Evolutionary conservation across 2,329 filamentous ascomycete genomes (phyloP), one percentile per base, ranked within the genome.

Genomic region (Ilyonectria mors-panacis): DNA sequence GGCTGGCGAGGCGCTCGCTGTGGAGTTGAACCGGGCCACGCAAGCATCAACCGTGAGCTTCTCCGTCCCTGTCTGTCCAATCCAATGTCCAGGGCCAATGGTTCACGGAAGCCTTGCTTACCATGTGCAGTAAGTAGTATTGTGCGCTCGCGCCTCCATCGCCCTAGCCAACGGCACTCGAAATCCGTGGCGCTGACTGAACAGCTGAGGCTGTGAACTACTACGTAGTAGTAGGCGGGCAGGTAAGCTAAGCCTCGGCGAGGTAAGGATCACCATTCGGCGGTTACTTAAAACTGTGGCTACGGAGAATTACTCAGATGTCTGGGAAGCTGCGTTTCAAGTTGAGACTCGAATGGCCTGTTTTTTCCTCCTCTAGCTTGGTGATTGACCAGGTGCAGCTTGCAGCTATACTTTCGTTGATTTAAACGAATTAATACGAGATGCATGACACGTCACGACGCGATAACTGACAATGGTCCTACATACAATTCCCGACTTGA

Each of bases 311-410:
- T 65, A 55, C 59, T 30, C 33, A 56, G 4, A 50, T 48, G 50
- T 55, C 30, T 55, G 55, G 30, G 51, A 48, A 17, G 26, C 28
- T 55, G 51, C 30, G 65, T 70, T 69, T 68, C 68, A 70, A 59
- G 51, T 63, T 63, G 50, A 65, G 37, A 57, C 59, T 33, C 44
- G 13, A 56, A 51, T 71, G 72, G 60, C 67, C 53, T 67, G 58
- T 70, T 72, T 70, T 60, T 65, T 69, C 66, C 53, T 65, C n/a
- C 48, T 66, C 47, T 53, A 45, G 42, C 65, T 63, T 65, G 45
- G 66, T 45, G 47, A 47, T 62, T 37, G 57, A 35, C 45, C 51
- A 61, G 70, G 48, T 66, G 56, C 35, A 45, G 23, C 45, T 51
- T 62, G 39, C 15, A 39, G 50, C 48, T 51, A 33, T 21, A 39